Evolutionary conservation across 2,329 filamentous ascomycete species (phyloP).

Genomic region (Pleoardoris graminearum): DNA sequence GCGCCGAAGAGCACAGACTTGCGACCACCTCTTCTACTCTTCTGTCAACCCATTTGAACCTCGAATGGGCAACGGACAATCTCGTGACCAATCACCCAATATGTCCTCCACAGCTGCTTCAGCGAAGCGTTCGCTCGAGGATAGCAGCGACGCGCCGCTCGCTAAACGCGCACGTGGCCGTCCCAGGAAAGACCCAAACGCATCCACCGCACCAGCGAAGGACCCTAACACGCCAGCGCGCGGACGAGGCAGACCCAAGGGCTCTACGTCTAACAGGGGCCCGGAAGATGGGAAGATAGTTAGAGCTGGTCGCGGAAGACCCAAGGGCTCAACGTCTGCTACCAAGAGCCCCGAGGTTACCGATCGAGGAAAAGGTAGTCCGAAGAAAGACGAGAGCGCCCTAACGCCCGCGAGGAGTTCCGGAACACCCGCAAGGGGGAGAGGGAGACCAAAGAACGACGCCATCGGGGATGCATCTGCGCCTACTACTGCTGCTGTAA

Average conservation of each 20-base stretch:
- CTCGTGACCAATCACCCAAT: background rate
- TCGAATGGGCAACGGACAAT: background rate
- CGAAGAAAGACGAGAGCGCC: background rate
- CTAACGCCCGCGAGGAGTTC: background rate
- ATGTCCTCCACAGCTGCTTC: slow-evolving; percentile 2
- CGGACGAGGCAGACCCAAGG: slow-evolving; percentile 4
- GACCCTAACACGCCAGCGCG: background rate
- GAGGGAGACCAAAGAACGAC: background rate
- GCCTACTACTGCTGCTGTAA: too few species aligned
- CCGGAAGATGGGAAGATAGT: background rate
- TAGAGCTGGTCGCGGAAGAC: background rate
- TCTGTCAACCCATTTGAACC: background rate
- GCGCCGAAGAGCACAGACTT: background rate
- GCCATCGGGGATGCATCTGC: background rate
- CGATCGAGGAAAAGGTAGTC: background rate
- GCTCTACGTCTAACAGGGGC: background rate
- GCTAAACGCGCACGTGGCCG: slow-evolving; percentile 11
- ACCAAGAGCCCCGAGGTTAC: background rate
- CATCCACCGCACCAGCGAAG: background rate
- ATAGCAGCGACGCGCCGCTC: slow-evolving; percentile 2
- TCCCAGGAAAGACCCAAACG: slow-evolving; percentile 5
- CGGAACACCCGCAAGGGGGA: background rate
- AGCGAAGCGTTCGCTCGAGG: slow-evolving; percentile 7
- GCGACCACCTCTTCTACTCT: background rate
- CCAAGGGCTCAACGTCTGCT: background rate